Percentiles rank a stretch among this genome's conserved stretches.
Evolutionary conservation across 2,329 filamentous ascomycete species (phyloP).

Genomic region (Phialophora expanda): DNA sequence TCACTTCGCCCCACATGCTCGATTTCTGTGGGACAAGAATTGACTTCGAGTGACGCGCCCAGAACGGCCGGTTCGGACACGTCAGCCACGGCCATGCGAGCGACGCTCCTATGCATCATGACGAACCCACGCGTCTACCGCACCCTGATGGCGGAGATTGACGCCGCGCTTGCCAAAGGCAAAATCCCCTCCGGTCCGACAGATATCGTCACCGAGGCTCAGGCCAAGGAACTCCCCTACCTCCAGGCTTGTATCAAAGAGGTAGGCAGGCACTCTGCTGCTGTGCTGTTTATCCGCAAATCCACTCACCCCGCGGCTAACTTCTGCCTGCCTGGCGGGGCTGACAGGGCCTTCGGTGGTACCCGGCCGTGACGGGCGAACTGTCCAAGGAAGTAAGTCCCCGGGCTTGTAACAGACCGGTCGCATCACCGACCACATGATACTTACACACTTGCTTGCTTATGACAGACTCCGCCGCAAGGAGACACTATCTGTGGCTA

Average conservation of each 20-base stretch:
- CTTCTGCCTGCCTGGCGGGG: too few relatives aligned
- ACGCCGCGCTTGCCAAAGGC: slow-evolving; percentile 13
- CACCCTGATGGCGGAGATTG: slow-evolving; percentile 31
- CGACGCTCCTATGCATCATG: slow-evolving; percentile 30
- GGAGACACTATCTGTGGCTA: slow-evolving; percentile 48
- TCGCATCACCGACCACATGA: too few relatives aligned
- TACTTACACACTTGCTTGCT: too few relatives aligned
- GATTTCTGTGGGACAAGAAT: neutral
- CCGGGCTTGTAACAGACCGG: neutral
- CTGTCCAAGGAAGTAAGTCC: slow-evolving; percentile 41
- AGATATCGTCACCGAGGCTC: slow-evolving; percentile 35
- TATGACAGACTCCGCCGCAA: slow-evolving; percentile 43
- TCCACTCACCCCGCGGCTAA: too few relatives aligned
- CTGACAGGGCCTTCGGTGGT: slow-evolving; percentile 50
- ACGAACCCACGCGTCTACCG: slow-evolving; percentile 26
- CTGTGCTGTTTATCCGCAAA: too few relatives aligned
- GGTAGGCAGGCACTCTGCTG: slow-evolving; percentile 14
- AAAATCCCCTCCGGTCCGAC: slow-evolving; percentile 16
- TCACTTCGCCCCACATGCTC: neutral
- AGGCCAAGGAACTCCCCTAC: slow-evolving; percentile 52
- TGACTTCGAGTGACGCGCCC: neutral
- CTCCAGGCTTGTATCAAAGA: slow-evolving; percentile 59
- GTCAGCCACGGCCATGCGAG: slow-evolving; percentile 31
- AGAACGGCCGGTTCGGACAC: slow-evolving; percentile 34
- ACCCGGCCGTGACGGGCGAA: slow-evolving; percentile 51